Evolutionary conservation across 495 filamentous ascomycete genomes (phyloP), one percentile per base, ranked within the genome.

Genomic region (Penicillium soppii): DNA sequence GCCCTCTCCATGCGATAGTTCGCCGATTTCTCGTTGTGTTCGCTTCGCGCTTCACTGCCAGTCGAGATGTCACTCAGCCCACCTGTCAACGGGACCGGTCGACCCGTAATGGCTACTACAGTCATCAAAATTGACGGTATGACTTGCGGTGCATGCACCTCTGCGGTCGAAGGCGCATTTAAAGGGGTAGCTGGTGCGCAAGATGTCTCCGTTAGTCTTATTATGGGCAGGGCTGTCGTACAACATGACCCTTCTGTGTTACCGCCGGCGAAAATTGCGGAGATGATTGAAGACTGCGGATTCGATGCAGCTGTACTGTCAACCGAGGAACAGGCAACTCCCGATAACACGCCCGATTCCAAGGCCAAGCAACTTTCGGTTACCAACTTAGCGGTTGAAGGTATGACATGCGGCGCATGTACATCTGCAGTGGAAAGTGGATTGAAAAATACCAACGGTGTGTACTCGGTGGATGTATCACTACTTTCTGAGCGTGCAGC

Each of bases 371-470:
- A 33, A 23, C 50, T 82, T 15, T 84, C 84, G 7, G 84, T 80
- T 4, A 97, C 91, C 8, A 98, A 89, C 0, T 71, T 97, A 36
- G 85, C 89, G 15, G 85, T 97, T n/a, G 88, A 91, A 56, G 94
- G 94, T 21, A 98, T 98, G 94, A 97, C 94, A 6, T 97, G 92
- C 62, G 92, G 92, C 36, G 91, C 92, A 27, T 98, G 92, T 62
- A 96, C 92, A 7, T 89, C 90, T 42, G 90, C 92, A 1, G 82
- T 98, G 16, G 90, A 97, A 68, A 81, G 85, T 40, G 88, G 84
- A 8, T 88, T 96, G 71, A 83, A 78, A 50, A 71, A 78, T 43
- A 74, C 94, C 9, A 62, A 81, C 2, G 95, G 94, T 3, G 76
- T 98, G 8, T 80, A 80, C 33, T 83, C 87, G 52, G 94, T 97